Evolutionary conservation across 176 grass and related monocot genomes (phyloP).

Genomic region (Dactylis glomerata): DNA sequence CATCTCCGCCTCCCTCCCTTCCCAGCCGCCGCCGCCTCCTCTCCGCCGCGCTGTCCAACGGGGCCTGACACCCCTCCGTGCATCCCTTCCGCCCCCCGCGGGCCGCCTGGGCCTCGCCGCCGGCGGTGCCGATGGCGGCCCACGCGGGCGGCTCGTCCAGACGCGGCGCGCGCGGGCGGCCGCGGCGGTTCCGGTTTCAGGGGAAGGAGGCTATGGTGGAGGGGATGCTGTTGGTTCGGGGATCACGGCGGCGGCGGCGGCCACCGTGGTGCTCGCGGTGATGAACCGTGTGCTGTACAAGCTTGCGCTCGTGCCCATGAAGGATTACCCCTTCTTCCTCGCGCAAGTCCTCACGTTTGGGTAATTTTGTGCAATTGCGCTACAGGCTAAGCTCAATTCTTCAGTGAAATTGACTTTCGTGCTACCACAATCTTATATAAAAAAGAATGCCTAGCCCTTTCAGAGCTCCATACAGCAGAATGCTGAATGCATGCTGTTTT

Average conservation of each 20-base stretch:
- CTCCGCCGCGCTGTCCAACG: background rate
- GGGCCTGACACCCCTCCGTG: background rate
- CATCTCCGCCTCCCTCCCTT: slow-evolving; percentile 13
- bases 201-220: background rate
- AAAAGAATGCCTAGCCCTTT: background rate
- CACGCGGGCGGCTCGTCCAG: slow-evolving; percentile 7
- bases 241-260: slow-evolving; percentile 38
- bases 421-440: background rate
- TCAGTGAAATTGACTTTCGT: background rate
- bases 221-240: background rate
- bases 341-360: slow-evolving; percentile 82
- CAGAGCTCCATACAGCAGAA: background rate
- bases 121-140: background rate
- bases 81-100: background rate
- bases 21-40: background rate
- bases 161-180: background rate
- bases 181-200: slow-evolving; percentile 7
- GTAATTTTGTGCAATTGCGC: slow-evolving; percentile 20
- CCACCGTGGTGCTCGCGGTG: slow-evolving; percentile 61
- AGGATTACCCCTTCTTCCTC: slow-evolving; percentile 85
- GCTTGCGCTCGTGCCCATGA: slow-evolving; percentile 87
- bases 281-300: slow-evolving; percentile 97
- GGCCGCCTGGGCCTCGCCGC: background rate
- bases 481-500: background rate
- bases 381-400: background rate